Evolutionary conservation across 1,284 basidiomycete genomes (phyloP).

Genomic region (Apiotrichum montevideense): DNA sequence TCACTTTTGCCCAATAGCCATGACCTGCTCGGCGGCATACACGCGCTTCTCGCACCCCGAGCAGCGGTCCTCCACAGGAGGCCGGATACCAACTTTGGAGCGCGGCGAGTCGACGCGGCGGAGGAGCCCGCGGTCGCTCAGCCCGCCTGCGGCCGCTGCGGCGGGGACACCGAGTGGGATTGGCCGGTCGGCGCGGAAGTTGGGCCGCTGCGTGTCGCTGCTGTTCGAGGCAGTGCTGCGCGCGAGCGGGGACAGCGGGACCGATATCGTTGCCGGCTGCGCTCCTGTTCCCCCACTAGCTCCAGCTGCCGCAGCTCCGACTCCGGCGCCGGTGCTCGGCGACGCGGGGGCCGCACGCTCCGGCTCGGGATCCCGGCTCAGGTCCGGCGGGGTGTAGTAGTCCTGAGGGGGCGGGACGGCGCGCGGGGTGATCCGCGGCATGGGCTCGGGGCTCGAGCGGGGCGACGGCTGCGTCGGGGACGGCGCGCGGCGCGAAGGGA

Average conservation of each 20-base stretch:
- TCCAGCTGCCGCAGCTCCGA: too few species aligned
- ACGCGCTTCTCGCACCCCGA: conserved; percentile 43
- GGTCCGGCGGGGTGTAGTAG: conserved; percentile 12
- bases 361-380: background rate
- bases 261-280: background rate
- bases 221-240: conserved; percentile 4
- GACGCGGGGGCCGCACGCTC: background rate
- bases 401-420: conserved; percentile 16
- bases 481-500: background rate
- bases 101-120: conserved; percentile 11
- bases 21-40: conserved; percentile 44
- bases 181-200: conserved; percentile 30
- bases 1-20: conserved; percentile 19
- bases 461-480: conserved; percentile 1
- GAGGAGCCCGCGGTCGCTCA: conserved; percentile 5
- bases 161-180: conserved; percentile 7
- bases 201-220: conserved; percentile 29
- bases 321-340: too few species aligned
- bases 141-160: background rate
- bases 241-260: conserved; percentile 7
- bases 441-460: background rate
- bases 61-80: conserved; percentile 34
- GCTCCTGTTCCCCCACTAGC: too few species aligned
- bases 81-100: conserved; percentile 35
- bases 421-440: conserved; percentile 10